Percentiles rank a stretch among this genome's conserved stretches.
phyloP scores from a whole-genome alignment of 768 basidiomycete genomes.

The Tylopilus sp. region DNA sequence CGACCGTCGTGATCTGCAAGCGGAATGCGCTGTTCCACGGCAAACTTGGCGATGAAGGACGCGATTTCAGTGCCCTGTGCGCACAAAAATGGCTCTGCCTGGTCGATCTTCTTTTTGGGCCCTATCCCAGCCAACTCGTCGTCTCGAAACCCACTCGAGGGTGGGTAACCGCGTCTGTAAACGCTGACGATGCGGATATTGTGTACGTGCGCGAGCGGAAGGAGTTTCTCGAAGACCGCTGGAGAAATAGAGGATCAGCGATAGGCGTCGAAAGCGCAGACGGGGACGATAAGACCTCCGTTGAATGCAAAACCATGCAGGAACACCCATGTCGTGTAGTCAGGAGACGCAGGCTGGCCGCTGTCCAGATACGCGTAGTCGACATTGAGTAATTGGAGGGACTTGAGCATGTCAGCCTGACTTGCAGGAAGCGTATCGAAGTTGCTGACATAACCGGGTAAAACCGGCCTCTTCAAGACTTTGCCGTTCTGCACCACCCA shows the following conservation, averaged over 20 bases:
- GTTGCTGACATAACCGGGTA: too few species aligned
- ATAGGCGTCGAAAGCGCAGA: neutral
- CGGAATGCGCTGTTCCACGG: constrained; percentile 15
- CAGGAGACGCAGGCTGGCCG: constrained; percentile 13
- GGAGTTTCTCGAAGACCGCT: constrained; percentile 14
- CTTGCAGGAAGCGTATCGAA: too few species aligned
- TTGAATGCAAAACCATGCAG: constrained; percentile 22
- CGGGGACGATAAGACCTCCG: constrained; percentile 11
- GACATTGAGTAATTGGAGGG: constrained; percentile 12
- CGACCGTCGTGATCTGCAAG: neutral
- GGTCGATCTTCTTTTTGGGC: constrained; percentile 12
- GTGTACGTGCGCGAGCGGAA: constrained; percentile 21
- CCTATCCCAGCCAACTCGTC: constrained; percentile 12
- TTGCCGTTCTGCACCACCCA: too few species aligned
- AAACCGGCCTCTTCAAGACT: too few species aligned
- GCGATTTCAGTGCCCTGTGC: constrained; percentile 19
- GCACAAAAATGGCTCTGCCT: constrained; percentile 13
- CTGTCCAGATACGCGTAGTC: constrained; percentile 24
- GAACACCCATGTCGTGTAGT: constrained; percentile 23
- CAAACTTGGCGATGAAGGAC: constrained; percentile 16
- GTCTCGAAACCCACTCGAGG: constrained; percentile 23
- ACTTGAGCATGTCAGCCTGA: constrained; percentile 3
- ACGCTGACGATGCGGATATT: constrained; percentile 22
- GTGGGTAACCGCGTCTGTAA: constrained; percentile 26
- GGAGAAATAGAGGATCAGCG: neutral